Evolutionary conservation across 2,329 filamentous ascomycete genomes (phyloP), one percentile per base, ranked within the genome.

Genomic region (Lecanicillium sp.): DNA sequence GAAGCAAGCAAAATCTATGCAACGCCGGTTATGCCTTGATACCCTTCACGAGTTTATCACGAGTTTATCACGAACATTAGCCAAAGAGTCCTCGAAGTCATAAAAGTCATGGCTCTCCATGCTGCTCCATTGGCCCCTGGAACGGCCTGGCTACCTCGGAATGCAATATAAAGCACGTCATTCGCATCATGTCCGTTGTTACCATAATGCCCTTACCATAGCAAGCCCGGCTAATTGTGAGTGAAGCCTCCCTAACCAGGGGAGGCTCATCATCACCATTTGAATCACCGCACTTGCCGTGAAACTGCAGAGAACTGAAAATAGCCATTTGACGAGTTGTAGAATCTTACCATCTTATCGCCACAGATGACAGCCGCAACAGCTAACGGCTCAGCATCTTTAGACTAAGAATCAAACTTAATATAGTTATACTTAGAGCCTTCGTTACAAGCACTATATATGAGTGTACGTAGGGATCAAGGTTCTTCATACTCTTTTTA

Each of bases 101-200:
- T 60, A 11, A 62, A 69, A 37, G 59, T 66, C 5, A 55, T 57
- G 0, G 76, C 73, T 6, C 62, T 62, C 77, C 77, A 82, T 19
- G 70, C 61, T 0, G 77, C 77, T 21, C 66, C 67, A 3, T 60
- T 57, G 5, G 63, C 59, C 0, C 75, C 75, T 0, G 75, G 75
- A 3, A 78, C 71, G 1, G 78, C 75, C 5, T 71, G 67, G 0
- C 60, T 42, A 1, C 75, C 76, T 0, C 62, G 66, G 56, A 81
- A 81, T 0, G 73, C 78, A 38, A 81, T 64, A 55, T 75, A 81
- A 30, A 81, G 60, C 0, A 81, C 73, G 56, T 81, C 75, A n/a
- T 74, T 67, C 21, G 65, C 58, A 17, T 67, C 66, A 55, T 80
- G 71, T 0, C 78, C 77, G 48, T 62, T 67, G 54, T 77, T 61